Conservation (phyloP, 441 rosid species). For the Pelargonium myrrhifolium region DNA sequence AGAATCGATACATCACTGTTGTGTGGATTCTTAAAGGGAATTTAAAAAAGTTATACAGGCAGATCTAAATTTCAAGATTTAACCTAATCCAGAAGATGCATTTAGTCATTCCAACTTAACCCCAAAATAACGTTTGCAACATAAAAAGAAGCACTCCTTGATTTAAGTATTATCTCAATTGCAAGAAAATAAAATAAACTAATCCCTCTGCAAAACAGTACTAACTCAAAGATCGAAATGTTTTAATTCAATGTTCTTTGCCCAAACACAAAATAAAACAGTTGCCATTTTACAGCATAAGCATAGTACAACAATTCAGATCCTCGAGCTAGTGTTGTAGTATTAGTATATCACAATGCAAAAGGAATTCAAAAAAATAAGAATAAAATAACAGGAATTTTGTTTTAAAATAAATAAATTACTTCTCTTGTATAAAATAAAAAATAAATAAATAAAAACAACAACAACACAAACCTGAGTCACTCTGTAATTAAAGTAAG, state of each 20-base stretch:
- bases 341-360: background rate
- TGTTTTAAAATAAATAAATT: background rate
- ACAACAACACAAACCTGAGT: slow-evolving; percentile 60
- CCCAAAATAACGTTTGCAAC: background rate
- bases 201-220: background rate
- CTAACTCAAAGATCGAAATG: background rate
- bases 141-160: background rate
- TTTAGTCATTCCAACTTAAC: background rate
- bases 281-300: background rate
- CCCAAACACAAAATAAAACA: background rate
- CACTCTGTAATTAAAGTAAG: slow-evolving; percentile 94
- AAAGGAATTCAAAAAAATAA: background rate
- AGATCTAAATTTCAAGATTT: background rate
- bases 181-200: background rate
- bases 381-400: background rate
- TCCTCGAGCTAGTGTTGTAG: background rate
- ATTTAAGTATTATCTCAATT: background rate
- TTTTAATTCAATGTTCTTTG: background rate
- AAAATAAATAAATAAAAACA: no score
- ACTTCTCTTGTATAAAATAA: background rate
- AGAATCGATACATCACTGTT: background rate
- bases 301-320: background rate
- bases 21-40: background rate
- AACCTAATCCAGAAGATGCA: background rate
- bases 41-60: background rate